A percentile compares a stretch with the other conserved stretches of the same genome.
phyloP scores from a whole-genome alignment of 1,139 yeast species.

The Trichomonascaceae sp. region DNA sequence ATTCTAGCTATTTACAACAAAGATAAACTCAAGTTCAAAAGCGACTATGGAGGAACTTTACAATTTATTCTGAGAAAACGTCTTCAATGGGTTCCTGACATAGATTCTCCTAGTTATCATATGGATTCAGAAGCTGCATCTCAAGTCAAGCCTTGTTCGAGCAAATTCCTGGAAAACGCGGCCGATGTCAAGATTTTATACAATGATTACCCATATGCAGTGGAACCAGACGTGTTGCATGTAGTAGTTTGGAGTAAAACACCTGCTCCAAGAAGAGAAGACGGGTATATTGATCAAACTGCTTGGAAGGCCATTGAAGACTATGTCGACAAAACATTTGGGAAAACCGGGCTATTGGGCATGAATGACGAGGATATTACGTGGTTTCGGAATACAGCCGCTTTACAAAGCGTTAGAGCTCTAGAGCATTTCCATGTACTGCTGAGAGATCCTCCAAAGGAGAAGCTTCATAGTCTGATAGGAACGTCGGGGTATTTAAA shows the following conservation, averaged over 20 bases:
- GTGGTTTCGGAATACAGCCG: slow-evolving; percentile 39
- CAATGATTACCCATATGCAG: slow-evolving; percentile 39
- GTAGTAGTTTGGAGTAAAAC: slow-evolving; percentile 38
- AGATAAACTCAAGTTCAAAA: slow-evolving; percentile 27
- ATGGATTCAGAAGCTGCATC: slow-evolving; percentile 11
- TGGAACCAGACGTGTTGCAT: slow-evolving; percentile 34
- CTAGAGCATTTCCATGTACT: slow-evolving; percentile 39
- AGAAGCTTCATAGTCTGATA: slow-evolving; percentile 19
- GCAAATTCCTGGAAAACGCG: slow-evolving; percentile 22
- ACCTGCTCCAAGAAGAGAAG: slow-evolving; percentile 28
- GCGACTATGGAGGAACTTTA: slow-evolving; percentile 30
- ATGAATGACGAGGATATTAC: slow-evolving; percentile 23
- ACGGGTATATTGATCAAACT: slow-evolving; percentile 26
- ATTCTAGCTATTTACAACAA: slow-evolving; percentile 29
- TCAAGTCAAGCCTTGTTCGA: slow-evolving; percentile 10
- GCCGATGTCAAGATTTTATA: slow-evolving; percentile 32
- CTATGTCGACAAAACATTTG: slow-evolving; percentile 30
- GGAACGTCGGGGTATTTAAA: slow-evolving; percentile 19
- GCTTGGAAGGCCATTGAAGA: slow-evolving; percentile 24
- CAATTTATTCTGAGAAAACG: slow-evolving; percentile 28
- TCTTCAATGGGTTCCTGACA: slow-evolving; percentile 27
- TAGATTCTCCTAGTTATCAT: background rate
- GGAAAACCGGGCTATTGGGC: slow-evolving; percentile 16
- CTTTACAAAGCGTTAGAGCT: slow-evolving; percentile 35
- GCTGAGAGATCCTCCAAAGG: slow-evolving; percentile 24